These are phyloP conservation scores for Lobosporangium transversale DNA, from an alignment of 192 early-diverging fungal species.

Conservation along the genomic window DNA sequence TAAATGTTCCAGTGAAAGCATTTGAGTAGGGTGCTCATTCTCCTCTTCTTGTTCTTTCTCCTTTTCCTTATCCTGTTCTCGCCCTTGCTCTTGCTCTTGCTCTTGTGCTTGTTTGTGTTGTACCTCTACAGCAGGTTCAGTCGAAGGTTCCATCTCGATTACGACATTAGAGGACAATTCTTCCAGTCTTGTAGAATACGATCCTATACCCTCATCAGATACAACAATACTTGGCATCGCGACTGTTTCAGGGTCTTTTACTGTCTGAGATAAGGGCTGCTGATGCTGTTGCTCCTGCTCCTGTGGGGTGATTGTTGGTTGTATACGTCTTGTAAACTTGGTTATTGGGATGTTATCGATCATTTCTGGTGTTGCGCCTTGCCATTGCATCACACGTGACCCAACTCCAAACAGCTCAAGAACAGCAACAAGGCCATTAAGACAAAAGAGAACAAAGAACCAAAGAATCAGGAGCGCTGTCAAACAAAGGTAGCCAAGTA, in stretches of 20 bases:
- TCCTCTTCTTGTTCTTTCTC: background rate
- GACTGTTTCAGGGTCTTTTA: background rate
- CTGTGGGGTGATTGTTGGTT: no score
- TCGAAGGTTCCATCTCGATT: conserved; percentile 1
- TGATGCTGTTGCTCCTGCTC: background rate
- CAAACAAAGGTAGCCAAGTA: conserved; percentile 30
- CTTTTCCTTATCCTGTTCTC: conserved; percentile 3
- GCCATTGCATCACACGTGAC: conserved; percentile 48
- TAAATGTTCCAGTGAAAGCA: conserved; percentile 5
- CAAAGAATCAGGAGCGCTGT: conserved; percentile 30
- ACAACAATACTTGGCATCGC: conserved; percentile 28
- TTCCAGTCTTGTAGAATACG: background rate
- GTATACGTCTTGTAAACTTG: conserved; percentile 40
- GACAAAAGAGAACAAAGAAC: conserved; percentile 42
- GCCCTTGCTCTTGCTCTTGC: no score
- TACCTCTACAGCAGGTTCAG: background rate
- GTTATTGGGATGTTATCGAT: conserved; percentile 33
- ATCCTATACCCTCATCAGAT: conserved; percentile 6
- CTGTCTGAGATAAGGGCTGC: background rate
- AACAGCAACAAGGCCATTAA: conserved; percentile 35
- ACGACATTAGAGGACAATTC: background rate
- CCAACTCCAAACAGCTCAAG: conserved; percentile 47
- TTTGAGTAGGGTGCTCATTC: background rate
- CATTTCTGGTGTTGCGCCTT: conserved; percentile 42
- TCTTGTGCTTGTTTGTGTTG: no score